Conservation (phyloP, 257 asterid genomes). For the Gardenia jasminoides region DNA sequence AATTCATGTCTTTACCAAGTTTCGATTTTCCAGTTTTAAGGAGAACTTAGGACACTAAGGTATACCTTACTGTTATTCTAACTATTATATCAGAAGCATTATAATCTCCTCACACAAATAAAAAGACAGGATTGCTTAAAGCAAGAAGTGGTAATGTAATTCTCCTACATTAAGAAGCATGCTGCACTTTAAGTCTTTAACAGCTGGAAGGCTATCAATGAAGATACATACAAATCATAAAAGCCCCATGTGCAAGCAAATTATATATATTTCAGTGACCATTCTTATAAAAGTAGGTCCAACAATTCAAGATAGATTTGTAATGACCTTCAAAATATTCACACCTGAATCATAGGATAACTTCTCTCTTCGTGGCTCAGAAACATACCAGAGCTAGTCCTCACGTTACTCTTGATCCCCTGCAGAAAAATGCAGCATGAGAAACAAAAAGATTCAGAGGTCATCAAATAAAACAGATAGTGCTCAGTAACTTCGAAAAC, state of each 20-base stretch:
- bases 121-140: neutral
- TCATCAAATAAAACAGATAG: neutral
- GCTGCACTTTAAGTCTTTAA: neutral
- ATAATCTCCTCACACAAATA: neutral
- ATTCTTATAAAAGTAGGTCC: neutral
- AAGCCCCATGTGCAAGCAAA: neutral
- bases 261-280: neutral
- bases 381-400: slow-evolving; percentile 91
- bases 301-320: slow-evolving; percentile 8
- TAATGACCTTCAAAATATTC: slow-evolving; percentile 6
- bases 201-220: neutral
- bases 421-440: slow-evolving; percentile 24
- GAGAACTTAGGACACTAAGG: neutral
- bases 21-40: neutral
- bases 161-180: neutral
- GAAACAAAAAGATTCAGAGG: neutral
- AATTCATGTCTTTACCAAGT: neutral
- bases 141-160: neutral
- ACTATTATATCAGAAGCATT: neutral
- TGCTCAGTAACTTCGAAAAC: neutral
- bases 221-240: neutral
- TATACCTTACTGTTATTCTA: neutral
- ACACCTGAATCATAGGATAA: slow-evolving; percentile 73
- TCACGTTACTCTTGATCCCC: slow-evolving; percentile 71
- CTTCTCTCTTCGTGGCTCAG: slow-evolving; percentile 57